phyloP scores from a whole-genome alignment of 140 eudicot genomes.

The Anethum foeniculum region DNA sequence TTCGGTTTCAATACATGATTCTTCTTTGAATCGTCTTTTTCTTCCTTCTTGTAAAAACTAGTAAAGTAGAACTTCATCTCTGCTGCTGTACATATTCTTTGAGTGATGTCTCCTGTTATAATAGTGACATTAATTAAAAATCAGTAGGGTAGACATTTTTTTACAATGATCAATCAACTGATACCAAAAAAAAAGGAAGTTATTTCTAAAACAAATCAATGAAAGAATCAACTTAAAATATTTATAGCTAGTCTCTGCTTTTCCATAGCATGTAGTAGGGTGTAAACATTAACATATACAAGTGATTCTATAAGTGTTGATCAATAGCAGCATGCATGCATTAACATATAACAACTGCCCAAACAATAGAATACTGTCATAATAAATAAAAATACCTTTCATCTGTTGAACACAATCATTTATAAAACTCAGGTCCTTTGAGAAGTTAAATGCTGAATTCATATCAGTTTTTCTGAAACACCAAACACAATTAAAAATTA shows the following conservation, averaged over 20 bases:
- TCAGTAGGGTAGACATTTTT: neutral
- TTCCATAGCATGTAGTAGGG: neutral
- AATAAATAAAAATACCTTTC: conserved; percentile 36
- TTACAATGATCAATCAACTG: neutral
- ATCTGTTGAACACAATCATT: conserved; percentile 41
- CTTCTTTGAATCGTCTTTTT: conserved; percentile 25
- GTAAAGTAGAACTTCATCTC: conserved; percentile 74
- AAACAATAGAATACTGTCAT: neutral
- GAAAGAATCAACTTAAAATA: neutral
- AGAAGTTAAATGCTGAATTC: conserved; percentile 71
- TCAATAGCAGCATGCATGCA: neutral
- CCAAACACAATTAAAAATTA: neutral
- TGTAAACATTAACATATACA: neutral
- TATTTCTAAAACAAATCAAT: neutral
- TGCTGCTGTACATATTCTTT: conserved; percentile 70
- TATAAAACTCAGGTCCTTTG: conserved; percentile 46
- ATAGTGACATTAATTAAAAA: neutral
- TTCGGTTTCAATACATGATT: conserved; percentile 63
- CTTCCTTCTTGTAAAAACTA: conserved; percentile 43
- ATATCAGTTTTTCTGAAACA: conserved; percentile 57
- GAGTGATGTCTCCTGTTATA: conserved; percentile 56
- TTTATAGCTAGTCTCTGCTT: neutral
- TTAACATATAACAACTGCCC: neutral
- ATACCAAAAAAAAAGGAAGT: neutral
- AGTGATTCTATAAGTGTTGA: neutral